Evolutionary conservation across 75 land plant genomes (phyloP), one percentile per base, ranked within the genome.

Genomic region (Pseudotsuga menziesii): DNA sequence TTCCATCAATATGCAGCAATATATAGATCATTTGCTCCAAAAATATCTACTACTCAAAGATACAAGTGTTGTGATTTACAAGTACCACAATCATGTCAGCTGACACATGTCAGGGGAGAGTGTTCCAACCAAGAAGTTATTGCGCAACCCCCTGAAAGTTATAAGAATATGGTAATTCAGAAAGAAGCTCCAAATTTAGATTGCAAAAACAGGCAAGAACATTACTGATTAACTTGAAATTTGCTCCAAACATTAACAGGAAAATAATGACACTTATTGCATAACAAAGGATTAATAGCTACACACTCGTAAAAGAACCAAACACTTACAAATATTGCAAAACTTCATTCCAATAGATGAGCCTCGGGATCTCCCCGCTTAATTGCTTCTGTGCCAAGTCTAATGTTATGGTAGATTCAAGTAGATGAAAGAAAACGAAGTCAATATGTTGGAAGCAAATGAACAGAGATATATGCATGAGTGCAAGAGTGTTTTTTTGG

Each of bases 291-390:
- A 48, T 9, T 2, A 11, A 48, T 48, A 48, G 2, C 12, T 12
- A 12, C 9, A 48, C 9, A 67, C 22, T 20, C n/a, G n/a, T 32
- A 32, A 32, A 32, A n/a, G 12, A 64, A 17, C 69, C 23, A 69
- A 14, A 69, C 22, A 77, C 91, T 91, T 75, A 96, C 99, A 97
- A 81, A 81, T 90, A 97, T 61, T 97, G 98, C 41, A 97, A 57
- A 32, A 95, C 93, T 86, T 97, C 98, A 88, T 94, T 97, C 99
- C 99, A 97, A 72, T 92, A 97, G 32, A 97, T 86, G 4, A 97
- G 88, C 66, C 95, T 83, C 0, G 99, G 98, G 59, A 97, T 97
- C 61, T 95, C 93, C 55, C 99, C 98, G 70, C 82, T 90, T 41
- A 97, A 70, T 69, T 85, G 86, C 73, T 97, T 97, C 64, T 90